Evolutionary conservation across 345 rosid species (phyloP).

Genomic region (Aquilaria yunnanensis): DNA sequence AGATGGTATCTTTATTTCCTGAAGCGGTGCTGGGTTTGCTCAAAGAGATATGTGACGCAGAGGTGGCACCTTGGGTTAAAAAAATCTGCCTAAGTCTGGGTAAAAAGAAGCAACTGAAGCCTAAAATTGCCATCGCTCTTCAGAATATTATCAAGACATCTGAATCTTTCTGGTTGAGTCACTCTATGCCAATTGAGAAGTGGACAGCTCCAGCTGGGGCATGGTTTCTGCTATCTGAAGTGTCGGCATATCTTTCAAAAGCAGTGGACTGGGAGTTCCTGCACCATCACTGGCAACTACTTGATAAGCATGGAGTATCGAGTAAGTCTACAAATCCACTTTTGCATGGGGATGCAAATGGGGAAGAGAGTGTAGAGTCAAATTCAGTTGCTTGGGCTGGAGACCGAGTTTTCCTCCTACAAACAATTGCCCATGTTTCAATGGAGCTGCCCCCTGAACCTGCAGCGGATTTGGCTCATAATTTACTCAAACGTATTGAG

Average conservation of each 20-base stretch:
- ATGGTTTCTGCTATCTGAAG: constrained; percentile 96
- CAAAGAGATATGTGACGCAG: constrained; percentile 59
- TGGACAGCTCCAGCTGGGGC: constrained; percentile 97
- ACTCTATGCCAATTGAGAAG: constrained; percentile 60
- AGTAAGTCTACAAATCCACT: constrained; percentile 26
- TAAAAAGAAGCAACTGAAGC: constrained; percentile 65
- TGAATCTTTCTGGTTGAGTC: constrained; percentile 76
- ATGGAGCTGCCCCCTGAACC: constrained; percentile 74
- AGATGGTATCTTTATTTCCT: constrained; percentile 45
- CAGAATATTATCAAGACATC: constrained; percentile 73
- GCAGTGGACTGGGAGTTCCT: constrained; percentile 93
- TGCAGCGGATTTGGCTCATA: constrained; percentile 88
- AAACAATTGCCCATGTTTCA: constrained; percentile 87
- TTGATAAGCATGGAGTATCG: constrained; percentile 51
- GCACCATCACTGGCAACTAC: constrained; percentile 83
- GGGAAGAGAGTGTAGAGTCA: constrained; percentile 29
- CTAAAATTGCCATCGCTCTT: constrained; percentile 54
- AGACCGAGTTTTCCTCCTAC: constrained; percentile 83
- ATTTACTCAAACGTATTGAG: constrained; percentile 69
- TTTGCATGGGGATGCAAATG: constrained; percentile 25
- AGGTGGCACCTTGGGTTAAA: constrained; percentile 87
- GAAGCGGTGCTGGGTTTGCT: constrained; percentile 58
- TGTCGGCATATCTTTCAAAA: constrained; percentile 60
- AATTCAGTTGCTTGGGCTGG: constrained; percentile 81
- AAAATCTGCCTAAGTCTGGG: constrained; percentile 80